Conservation (phyloP, 2,329 filamentous ascomycete genomes). For the Penicillium sp. region DNA sequence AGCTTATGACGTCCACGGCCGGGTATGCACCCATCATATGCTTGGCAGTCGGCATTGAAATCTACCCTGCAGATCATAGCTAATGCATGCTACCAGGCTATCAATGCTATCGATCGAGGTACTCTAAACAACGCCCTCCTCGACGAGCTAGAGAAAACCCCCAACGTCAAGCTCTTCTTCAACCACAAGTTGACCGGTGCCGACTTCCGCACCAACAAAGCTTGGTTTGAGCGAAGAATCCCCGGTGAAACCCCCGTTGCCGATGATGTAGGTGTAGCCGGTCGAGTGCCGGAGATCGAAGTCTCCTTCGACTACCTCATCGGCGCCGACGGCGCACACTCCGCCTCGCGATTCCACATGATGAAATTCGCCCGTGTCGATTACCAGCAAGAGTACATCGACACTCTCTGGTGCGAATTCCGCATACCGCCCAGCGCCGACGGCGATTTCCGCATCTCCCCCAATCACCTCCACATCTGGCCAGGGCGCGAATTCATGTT, state of each 20-base stretch:
- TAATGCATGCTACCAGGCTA: conserved; percentile 54
- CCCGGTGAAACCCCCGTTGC: conserved; percentile 31
- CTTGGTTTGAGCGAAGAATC: conserved; percentile 72
- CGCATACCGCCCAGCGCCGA: conserved; percentile 59
- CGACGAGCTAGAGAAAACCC: conserved; percentile 74
- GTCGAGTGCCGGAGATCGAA: conserved; percentile 67
- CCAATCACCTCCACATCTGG: conserved; percentile 96
- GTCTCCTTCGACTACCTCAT: conserved; percentile 89
- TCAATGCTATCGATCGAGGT: conserved; percentile 80
- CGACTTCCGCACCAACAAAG: conserved; percentile 72
- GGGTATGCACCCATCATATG: conserved; percentile 53
- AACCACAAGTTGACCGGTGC: conserved; percentile 89
- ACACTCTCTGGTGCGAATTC: conserved; percentile 97
- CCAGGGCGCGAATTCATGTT: conserved; percentile 95
- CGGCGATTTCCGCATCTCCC: conserved; percentile 71
- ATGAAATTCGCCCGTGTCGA: conserved; percentile 94
- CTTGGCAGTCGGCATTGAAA: conserved; percentile 5
- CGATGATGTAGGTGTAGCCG: conserved; percentile 33
- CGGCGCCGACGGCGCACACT: conserved; percentile 92
- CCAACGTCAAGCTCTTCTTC: conserved; percentile 90
- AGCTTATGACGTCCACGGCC: conserved; percentile 81
- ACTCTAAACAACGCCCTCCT: conserved; percentile 79
- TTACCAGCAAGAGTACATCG: conserved; percentile 92
- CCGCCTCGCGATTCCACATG: conserved; percentile 81
- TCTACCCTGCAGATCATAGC: conserved; percentile 8